Conservation (phyloP, 164 flowering plant species). For the Macadamia integrifolia region DNA sequence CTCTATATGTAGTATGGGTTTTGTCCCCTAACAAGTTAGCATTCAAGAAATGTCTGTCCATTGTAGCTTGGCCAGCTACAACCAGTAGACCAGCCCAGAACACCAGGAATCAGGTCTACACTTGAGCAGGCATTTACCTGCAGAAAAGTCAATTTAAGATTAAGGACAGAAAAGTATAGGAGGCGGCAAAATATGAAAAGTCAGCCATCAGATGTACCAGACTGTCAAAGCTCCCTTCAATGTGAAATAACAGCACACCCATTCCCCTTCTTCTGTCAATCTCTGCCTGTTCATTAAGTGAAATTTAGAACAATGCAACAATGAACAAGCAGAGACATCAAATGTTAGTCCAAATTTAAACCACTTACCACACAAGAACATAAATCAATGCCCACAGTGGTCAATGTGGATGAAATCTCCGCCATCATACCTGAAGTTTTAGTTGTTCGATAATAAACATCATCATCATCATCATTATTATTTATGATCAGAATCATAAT, state of each 20-base stretch:
- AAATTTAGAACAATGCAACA: neutral
- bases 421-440: conserved; percentile 77
- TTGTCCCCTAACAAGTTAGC: conserved; percentile 23
- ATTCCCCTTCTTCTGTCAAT: conserved; percentile 69
- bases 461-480: no score
- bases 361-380: conserved; percentile 90
- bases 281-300: conserved; percentile 57
- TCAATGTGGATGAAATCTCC: conserved; percentile 63
- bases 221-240: conserved; percentile 67
- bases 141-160: conserved; percentile 5
- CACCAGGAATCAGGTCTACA: conserved; percentile 68
- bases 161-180: neutral
- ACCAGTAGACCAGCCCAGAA: conserved; percentile 87
- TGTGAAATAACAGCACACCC: conserved; percentile 77
- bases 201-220: conserved; percentile 42
- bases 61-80: conserved; percentile 79
- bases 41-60: conserved; percentile 40
- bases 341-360: neutral
- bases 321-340: neutral
- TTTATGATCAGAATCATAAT: no score
- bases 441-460: neutral
- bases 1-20: no score
- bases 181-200: neutral
- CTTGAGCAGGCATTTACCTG: conserved; percentile 73
- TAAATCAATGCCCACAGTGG: conserved; percentile 58